Evolutionary conservation across 768 basidiomycete genomes (phyloP), one percentile per base, ranked within the genome.

Genomic region (Leccinum sublutescens): DNA sequence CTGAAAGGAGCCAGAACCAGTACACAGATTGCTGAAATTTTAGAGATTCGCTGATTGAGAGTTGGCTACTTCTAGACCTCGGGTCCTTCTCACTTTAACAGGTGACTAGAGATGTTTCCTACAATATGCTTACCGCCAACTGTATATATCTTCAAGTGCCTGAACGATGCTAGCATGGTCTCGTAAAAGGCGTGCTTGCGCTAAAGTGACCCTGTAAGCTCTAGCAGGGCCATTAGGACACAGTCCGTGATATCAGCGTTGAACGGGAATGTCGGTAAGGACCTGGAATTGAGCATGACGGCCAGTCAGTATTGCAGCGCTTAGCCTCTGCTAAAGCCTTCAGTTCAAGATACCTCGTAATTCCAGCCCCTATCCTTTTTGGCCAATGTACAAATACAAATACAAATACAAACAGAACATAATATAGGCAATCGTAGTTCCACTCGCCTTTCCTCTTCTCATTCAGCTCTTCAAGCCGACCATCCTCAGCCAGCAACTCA

Each of bases 141-240:
- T 80, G 60, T 76, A 80, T 1, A 79, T 59, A 49, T 73, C 72
- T 64, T 79, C 78, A 34, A 80, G 57, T 4, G 55, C 50, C 4
- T 50, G 63, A 19, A 75, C 69, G 14, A 65, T 61, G n/a, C 50
- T 25, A 11, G 71, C 72, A 53, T 71, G 66, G 2, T 50, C n/a
- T 12, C 63, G 63, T 19, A 79, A 51, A 11, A 59, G 17, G 54
- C 57, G 36, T 54, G 52, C 73, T 72, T 60, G 66, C 27, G 63
- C 43, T 12, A 38, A 61, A 61, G 48, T 71, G 63, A 25, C 63
- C 61, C 25, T 52, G 59, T 40, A 77, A 63, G 19, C 68, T 66
- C 5, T 62, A 36, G 74, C 33, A 72, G 21, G 48, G 56, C 61
- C 5, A 43, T 62, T 27, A 77, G 61, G 25, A 77, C 62, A 55